Evolutionary conservation across 345 rosid species (phyloP), one percentile per base, ranked within the genome.

Genomic region (Lagerstroemia speciosa): DNA sequence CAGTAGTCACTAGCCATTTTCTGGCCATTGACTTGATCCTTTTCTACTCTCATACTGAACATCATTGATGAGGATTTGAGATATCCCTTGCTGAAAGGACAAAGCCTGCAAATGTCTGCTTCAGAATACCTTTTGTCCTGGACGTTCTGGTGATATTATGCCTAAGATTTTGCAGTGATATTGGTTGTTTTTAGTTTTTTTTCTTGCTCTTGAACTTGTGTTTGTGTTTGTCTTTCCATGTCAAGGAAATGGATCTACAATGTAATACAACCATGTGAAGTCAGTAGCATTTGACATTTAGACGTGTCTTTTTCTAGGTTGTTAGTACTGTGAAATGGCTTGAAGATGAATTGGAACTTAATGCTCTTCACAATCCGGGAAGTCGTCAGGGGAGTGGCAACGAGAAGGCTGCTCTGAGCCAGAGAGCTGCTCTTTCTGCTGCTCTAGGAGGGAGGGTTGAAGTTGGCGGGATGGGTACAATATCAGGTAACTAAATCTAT

Each of bases 281-380:
- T 62, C 27, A 2, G 37, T 33, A 37, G 41, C 41, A 31, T 2
- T 36, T 36, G 29, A 29, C 27, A 9, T 63, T 60, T 11, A 31
- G 27, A 26, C 19, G 6, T 19, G 43, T 33, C 22, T 12, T 52
- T 53, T 67, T 71, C 57, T 75, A 94, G 99, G 98, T 94, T 69
- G 98, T 92, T 71, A 92, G 98, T 80, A 88, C 98, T n/a, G 97
- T 95, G 50, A 95, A 95, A 79, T 95, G 99, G 99, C 98, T 95
- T 72, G 99, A 95, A 86, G 99, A 95, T 78, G 98, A 95, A 81
- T 74, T 95, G 80, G 99, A 95, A 82, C 91, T 95, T 48, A 92
- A 92, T 70, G 97, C 99, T 60, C 96, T 92, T 72, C 97, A 89
- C 77, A 89, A 87, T 73, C 98, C 98, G 74, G 88, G 91, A 62